phyloP scores from a whole-genome alignment of 768 basidiomycete species.

The Artomyces pyxidatus region DNA sequence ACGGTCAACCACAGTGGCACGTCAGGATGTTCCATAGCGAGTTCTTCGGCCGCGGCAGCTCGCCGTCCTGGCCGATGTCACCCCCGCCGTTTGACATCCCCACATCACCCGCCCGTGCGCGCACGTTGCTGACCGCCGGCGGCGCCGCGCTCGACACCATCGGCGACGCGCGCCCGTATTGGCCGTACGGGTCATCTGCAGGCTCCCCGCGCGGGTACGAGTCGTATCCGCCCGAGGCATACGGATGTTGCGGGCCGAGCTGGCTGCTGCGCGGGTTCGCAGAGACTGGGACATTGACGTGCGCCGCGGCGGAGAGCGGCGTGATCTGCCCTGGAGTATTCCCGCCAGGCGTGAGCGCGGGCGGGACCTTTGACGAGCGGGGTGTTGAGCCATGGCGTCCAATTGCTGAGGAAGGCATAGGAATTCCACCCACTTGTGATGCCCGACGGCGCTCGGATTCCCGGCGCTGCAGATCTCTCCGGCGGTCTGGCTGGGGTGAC shows the following conservation, averaged over 20 bases:
- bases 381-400: constrained; percentile 71
- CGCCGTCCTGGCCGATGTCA: constrained; percentile 51
- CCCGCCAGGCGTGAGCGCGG: constrained; percentile 47
- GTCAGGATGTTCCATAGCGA: constrained; percentile 63
- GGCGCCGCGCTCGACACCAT: constrained; percentile 72
- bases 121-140: constrained; percentile 65
- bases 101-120: constrained; percentile 61
- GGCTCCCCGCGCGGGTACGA: constrained; percentile 30
- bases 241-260: constrained; percentile 53
- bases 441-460: constrained; percentile 59
- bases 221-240: constrained; percentile 62
- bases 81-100: constrained; percentile 57
- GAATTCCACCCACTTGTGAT: constrained; percentile 47
- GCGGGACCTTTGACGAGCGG: constrained; percentile 44
- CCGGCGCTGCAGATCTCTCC: constrained; percentile 46
- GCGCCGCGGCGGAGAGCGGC: constrained; percentile 68
- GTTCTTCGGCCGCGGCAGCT: constrained; percentile 44
- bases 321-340: constrained; percentile 49
- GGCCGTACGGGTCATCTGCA: constrained; percentile 52
- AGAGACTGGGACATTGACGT: constrained; percentile 63
- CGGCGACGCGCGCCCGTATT: constrained; percentile 73
- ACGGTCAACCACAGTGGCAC: constrained; percentile 58
- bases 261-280: constrained; percentile 35
- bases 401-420: constrained; percentile 71
- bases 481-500: constrained; percentile 40